Conservation (phyloP, 73 alveolate species). For the Uronychia binucleata region DNA sequence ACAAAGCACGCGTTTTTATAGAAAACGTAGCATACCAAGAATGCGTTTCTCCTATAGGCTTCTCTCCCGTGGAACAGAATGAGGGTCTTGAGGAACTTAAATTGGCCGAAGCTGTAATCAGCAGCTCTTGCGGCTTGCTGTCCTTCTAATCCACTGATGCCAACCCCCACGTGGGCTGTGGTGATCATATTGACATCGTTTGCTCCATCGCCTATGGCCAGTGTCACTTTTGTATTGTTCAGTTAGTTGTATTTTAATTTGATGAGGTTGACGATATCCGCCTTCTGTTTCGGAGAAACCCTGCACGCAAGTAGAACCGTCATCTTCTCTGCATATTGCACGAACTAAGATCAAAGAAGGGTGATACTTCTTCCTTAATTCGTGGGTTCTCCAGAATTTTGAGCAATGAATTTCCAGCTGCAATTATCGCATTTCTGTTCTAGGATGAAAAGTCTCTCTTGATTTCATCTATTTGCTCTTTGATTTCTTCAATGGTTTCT, state of each 20-base stretch:
- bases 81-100: slow-evolving; percentile 66
- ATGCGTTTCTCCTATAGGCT: slow-evolving; percentile 91
- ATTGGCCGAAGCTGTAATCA: slow-evolving; percentile 88
- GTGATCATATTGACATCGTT: slow-evolving; percentile 98
- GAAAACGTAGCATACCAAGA: slow-evolving; percentile 85
- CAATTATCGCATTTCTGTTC: slow-evolving; percentile 77
- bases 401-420: slow-evolving; percentile 83
- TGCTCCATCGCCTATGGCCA: slow-evolving; percentile 98
- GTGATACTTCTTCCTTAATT: slow-evolving; percentile 53
- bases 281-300: slow-evolving; percentile 90
- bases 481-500: slow-evolving; percentile 21
- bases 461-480: slow-evolving; percentile 20
- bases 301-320: slow-evolving; percentile 79
- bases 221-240: slow-evolving; percentile 64
- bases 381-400: slow-evolving; percentile 53
- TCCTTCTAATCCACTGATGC: slow-evolving; percentile 96
- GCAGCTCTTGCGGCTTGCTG: slow-evolving; percentile 91
- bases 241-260: slow-evolving; percentile 70
- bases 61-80: slow-evolving; percentile 91
- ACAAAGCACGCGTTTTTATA: slow-evolving; percentile 84
- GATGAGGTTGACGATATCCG: slow-evolving; percentile 77
- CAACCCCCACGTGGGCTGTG: slow-evolving; percentile 95
- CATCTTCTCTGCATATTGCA: slow-evolving; percentile 57
- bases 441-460: slow-evolving; percentile 29
- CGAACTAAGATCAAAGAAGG: slow-evolving; percentile 59